Conservation (phyloP, 2,329 filamentous ascomycete species). For the Epichloe amarillans region DNA sequence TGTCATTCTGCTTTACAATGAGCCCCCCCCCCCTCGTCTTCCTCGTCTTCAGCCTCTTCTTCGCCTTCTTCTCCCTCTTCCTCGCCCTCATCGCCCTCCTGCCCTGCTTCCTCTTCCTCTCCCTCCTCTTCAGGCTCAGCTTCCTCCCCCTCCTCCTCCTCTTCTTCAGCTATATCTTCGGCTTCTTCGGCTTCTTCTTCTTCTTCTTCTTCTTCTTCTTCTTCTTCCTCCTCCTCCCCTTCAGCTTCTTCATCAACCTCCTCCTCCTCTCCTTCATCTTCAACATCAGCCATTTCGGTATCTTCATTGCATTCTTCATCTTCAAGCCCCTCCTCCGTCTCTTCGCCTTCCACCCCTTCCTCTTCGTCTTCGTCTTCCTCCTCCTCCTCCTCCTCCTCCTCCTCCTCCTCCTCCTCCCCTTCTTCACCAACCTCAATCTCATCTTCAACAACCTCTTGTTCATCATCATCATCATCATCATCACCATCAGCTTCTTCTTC, state of each 20-base stretch:
- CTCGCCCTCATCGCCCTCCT: no score
- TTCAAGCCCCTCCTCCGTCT: constrained; percentile 8
- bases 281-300: constrained; percentile 7
- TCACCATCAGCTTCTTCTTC: constrained; percentile 2
- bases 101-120: not conserved
- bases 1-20: no score
- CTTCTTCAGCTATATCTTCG: constrained; percentile 3
- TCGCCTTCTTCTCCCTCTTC: constrained; percentile 8
- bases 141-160: constrained; percentile 8
- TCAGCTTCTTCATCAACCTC: constrained; percentile 5
- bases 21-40: not conserved
- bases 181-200: constrained; percentile 11
- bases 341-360: constrained; percentile 9
- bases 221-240: constrained; percentile 6
- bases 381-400: constrained; percentile 5
- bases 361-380: constrained; percentile 7
- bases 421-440: constrained; percentile 8
- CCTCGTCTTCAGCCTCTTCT: constrained; percentile 2
- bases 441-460: constrained; percentile 5
- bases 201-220: constrained; percentile 7
- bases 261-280: constrained; percentile 8
- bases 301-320: constrained; percentile 10
- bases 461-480: constrained; percentile 5
- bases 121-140: not conserved
- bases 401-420: constrained; percentile 7